Base-by-base conservation (phyloP, 148 eudicot genomes). In the Suaeda aralocaspica region DNA sequence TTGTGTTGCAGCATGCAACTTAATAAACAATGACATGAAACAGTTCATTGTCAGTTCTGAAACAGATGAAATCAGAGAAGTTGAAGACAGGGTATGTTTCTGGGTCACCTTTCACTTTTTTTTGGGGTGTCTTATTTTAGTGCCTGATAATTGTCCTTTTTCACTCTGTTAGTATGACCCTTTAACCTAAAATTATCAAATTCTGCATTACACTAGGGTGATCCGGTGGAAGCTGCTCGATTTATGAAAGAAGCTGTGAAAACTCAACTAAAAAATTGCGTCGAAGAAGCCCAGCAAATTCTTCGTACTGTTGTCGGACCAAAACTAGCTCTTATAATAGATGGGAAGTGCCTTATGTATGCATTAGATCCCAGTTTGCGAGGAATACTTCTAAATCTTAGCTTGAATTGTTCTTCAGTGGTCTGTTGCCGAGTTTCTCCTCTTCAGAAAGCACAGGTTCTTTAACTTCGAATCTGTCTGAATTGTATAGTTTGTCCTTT, bases 351-450 rank as follows among this genome's bases (percentile, higher is more conserved):
- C 81, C 84, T 94, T 83, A 94, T 94, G 98, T 94, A 89, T 82
- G 98, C 98, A 42, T 71, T 94, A 66, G 98, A 94, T 78, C 92
- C 88, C 51, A 83, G 72, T 79, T 77, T 91, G 79, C 92, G 98
- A 65, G 80, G 75, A 65, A 84, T 85, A 80, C 87, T 94, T 63
- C 86, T 94, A 62, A 91, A 85, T 75, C 77, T 94, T 76, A 91
- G 97, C 84, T 73, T 94, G 76, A 91, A 83, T 76, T 94, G 98
- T 69, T 82, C 76, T 77, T 87, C 98, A 71, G 98, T 93, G 21
- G 91, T 93, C 75, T 93, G 98, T 77, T 93, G 98, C 81, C 89
- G 97, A 62, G 98, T 93, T 83, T 93, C 98, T 81, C 98, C 98
- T 76, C 79, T 93, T 28, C 98, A 93, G 82, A 93, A 93, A 75